These are phyloP conservation scores for Astraeus odoratus DNA, from an alignment of 768 basidiomycete species.

Conservation along the genomic window DNA sequence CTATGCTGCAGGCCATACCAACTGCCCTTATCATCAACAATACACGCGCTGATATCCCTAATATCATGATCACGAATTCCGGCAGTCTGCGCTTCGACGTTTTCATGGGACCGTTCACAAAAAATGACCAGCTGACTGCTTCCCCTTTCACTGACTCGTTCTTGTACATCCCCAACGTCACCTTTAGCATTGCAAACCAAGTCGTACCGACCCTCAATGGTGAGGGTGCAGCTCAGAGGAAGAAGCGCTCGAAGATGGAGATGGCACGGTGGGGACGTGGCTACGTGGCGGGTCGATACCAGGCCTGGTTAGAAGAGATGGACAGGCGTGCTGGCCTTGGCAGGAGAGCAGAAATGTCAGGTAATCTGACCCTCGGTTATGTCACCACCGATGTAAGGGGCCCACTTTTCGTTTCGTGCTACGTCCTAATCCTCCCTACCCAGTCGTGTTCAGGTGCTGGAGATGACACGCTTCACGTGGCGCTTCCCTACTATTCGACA, in stretches of 20 bases:
- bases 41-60: conserved; percentile 46
- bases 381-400: conserved; percentile 66
- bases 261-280: conserved; percentile 33
- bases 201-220: conserved; percentile 50
- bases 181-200: conserved; percentile 42
- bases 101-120: conserved; percentile 58
- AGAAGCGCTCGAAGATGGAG: conserved; percentile 20
- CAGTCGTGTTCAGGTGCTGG: conserved; percentile 69
- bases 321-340: conserved; percentile 30
- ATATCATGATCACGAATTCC: conserved; percentile 54
- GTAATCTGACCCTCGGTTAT: conserved; percentile 62
- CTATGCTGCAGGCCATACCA: conserved; percentile 37
- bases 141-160: conserved; percentile 61
- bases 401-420: not conserved
- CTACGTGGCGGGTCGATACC: conserved; percentile 44
- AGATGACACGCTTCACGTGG: conserved; percentile 62
- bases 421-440: no score
- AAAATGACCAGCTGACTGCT: conserved; percentile 67
- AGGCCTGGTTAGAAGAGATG: conserved; percentile 57
- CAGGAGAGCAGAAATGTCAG: conserved; percentile 30
- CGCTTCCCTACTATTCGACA: conserved; percentile 46
- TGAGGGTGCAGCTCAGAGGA: conserved; percentile 32
- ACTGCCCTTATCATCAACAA: conserved; percentile 51
- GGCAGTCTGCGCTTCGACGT: conserved; percentile 63
- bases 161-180: conserved; percentile 48